These are phyloP conservation scores for Mycena kentingensis DNA, from an alignment of 768 basidiomycete species.

Conservation along the genomic window DNA sequence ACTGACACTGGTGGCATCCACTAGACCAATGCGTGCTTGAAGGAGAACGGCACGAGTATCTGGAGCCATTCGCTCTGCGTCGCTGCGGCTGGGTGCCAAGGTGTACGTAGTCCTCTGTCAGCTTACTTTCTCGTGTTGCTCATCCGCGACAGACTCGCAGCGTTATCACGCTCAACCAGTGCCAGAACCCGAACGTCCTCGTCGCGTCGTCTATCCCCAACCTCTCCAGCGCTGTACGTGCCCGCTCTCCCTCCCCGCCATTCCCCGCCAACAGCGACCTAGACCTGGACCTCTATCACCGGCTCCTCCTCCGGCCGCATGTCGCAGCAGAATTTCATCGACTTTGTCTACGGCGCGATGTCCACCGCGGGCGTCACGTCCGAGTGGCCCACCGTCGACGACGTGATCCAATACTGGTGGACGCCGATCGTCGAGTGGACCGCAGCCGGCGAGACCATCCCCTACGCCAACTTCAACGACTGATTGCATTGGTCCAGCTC, in stretches of 20 bases:
- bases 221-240: conserved; percentile 3
- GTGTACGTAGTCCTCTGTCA: not conserved
- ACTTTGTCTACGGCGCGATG: conserved; percentile 23
- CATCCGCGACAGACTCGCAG: not conserved
- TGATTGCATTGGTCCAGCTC: conserved; percentile 19
- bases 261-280: not conserved
- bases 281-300: conserved; percentile 21
- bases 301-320: conserved; percentile 24
- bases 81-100: conserved; percentile 11
- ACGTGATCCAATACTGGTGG: conserved; percentile 9
- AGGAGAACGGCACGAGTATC: conserved; percentile 8
- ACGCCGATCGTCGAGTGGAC: conserved; percentile 13
- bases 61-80: conserved; percentile 13
- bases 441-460: conserved; percentile 15
- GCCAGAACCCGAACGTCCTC: conserved; percentile 14
- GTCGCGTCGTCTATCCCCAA: conserved; percentile 5
- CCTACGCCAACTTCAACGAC: conserved; percentile 23
- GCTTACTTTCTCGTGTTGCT: too few relatives aligned
- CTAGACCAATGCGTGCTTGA: conserved; percentile 6
- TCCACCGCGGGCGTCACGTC: conserved; percentile 11
- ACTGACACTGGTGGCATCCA: too few relatives aligned
- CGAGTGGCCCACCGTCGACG: conserved; percentile 7
- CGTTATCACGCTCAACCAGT: conserved; percentile 11
- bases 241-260: not conserved
- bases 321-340: conserved; percentile 26